Evolutionary conservation across 768 basidiomycete species (phyloP), one percentile per base, ranked within the genome.

Genomic region (Trametes punicea): DNA sequence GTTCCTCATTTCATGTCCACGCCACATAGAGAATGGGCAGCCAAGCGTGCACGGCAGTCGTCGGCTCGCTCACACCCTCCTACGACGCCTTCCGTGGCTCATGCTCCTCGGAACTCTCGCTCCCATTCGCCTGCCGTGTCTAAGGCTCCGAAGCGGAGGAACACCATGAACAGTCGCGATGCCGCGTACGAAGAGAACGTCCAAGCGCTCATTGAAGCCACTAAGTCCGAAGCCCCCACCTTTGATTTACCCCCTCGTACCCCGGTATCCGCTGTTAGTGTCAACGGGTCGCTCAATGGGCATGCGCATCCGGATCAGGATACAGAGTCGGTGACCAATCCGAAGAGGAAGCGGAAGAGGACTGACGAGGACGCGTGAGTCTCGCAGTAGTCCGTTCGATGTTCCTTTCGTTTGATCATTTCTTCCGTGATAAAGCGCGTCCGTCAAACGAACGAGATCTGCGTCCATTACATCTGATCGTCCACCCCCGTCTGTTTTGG

Each of bases 131-230:
- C 87, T 2, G 75, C 75, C 8, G 74, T 77, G 57, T 70, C 69
- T 31, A 84, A 83, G 59, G 83, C 82, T n/a, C 80, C 88, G 36
- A 96, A 94, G 74, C 84, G 92, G 49, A 80, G 97, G 57, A 93
- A 92, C 64, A 99, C 97, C 47, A 96, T 99, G 93, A 98, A 98
- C 70, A 95, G 92, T 65, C 78, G 96, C 55, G 96, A 97, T 70
- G 92, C 95, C 15, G 88, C 86, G 11, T 95, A 93, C 68, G 58
- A 96, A 68, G 90, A 94, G 67, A 92, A 86, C 67, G 69, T 90
- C 53, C 86, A 88, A 68, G 87, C 88, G 65, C 74, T 88, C 50
- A 84, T 90, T 47, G 84, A 87, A 63, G 82, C 81, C 34, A 85
- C 85, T 18, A 87, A 87, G 23, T 83, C 84, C 6, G 86, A 88